Conservation (phyloP, 805 yeast species). For the Nakazawaea pomicola region DNA sequence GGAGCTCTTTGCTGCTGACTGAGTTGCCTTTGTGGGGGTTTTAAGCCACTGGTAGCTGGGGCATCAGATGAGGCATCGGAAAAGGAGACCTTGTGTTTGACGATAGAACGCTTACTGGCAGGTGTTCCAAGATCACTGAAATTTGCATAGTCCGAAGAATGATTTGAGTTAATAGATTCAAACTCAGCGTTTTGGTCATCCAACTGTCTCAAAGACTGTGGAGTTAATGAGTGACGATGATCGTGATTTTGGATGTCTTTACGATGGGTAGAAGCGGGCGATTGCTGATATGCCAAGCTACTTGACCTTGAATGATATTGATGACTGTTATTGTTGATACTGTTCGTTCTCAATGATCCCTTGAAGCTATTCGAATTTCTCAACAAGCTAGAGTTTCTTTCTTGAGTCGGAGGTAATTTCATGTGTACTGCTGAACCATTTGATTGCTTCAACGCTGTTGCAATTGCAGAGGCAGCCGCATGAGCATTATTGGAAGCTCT, state of each 20-base stretch:
- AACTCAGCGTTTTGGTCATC: conserved; percentile 9
- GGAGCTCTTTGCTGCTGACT: background rate
- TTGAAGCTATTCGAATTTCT: conserved; percentile 19
- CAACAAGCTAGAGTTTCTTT: conserved; percentile 18
- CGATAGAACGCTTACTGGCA: conserved; percentile 3
- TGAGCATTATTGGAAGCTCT: conserved; percentile 45
- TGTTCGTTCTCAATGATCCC: conserved; percentile 18
- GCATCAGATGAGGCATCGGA: conserved; percentile 14
- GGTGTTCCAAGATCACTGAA: background rate
- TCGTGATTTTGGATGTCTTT: conserved; percentile 9
- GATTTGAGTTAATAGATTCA: background rate
- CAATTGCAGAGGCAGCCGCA: conserved; percentile 60
- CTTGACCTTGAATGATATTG: conserved; percentile 18
- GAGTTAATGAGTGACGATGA: conserved; percentile 14
- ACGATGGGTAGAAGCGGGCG: conserved; percentile 17
- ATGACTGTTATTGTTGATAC: conserved; percentile 16
- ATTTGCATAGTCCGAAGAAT: conserved; percentile 2
- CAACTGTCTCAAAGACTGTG: conserved; percentile 17
- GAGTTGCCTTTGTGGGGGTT: too few species aligned
- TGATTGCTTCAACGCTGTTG: conserved; percentile 38
- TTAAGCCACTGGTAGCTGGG: too few species aligned
- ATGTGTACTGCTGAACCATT: conserved; percentile 26
- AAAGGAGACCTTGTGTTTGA: conserved; percentile 19
- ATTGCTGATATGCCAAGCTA: conserved; percentile 14
- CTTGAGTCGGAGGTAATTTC: conserved; percentile 28